Evolutionary conservation across 495 filamentous ascomycete species (phyloP).

Genomic region (Tuber brumale): DNA sequence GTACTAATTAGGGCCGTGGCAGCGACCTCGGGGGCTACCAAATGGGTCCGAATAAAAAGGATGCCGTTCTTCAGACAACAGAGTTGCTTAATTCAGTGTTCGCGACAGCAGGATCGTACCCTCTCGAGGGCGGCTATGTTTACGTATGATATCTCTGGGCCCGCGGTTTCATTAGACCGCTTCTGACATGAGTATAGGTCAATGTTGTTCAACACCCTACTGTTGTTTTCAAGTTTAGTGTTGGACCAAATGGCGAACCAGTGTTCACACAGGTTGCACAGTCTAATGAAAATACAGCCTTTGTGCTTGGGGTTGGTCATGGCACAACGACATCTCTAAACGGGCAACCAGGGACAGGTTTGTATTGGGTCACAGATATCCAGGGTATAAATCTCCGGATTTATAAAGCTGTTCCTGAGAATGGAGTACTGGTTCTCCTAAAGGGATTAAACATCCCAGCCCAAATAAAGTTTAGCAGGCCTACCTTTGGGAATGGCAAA

Average conservation of each 20-base stretch:
- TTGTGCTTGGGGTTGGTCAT: slow-evolving; percentile 42
- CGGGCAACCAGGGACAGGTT: slow-evolving; percentile 42
- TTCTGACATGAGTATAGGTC: slow-evolving; percentile 25
- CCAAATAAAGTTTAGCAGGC: slow-evolving; percentile 43
- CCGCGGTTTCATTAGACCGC: not conserved
- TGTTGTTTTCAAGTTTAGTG: slow-evolving; percentile 43
- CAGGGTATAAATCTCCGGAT: slow-evolving; percentile 44
- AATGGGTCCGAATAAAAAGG: slow-evolving; percentile 42
- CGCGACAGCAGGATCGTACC: slow-evolving; percentile 44
- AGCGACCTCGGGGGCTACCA: slow-evolving; percentile 44
- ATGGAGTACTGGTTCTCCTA: slow-evolving; percentile 41
- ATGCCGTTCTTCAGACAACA: slow-evolving; percentile 41
- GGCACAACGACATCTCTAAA: slow-evolving; percentile 44
- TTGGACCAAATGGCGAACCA: slow-evolving; percentile 37
- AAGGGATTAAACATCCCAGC: slow-evolving; percentile 42
- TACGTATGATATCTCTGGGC: slow-evolving; percentile 35
- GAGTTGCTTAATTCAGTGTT: slow-evolving; percentile 43
- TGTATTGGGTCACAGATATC: slow-evolving; percentile 44
- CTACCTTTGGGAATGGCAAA: slow-evolving; percentile 43
- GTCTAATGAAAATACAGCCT: slow-evolving; percentile 39
- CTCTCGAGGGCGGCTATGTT: slow-evolving; percentile 45
- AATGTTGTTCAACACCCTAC: slow-evolving; percentile 41
- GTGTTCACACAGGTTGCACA: slow-evolving; percentile 44
- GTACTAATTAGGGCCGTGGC: not conserved
- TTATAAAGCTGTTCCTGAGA: slow-evolving; percentile 46